These are phyloP conservation scores for Coelastrella sp. DNA, from an alignment of 139 green algal species.

Conservation along the genomic window DNA sequence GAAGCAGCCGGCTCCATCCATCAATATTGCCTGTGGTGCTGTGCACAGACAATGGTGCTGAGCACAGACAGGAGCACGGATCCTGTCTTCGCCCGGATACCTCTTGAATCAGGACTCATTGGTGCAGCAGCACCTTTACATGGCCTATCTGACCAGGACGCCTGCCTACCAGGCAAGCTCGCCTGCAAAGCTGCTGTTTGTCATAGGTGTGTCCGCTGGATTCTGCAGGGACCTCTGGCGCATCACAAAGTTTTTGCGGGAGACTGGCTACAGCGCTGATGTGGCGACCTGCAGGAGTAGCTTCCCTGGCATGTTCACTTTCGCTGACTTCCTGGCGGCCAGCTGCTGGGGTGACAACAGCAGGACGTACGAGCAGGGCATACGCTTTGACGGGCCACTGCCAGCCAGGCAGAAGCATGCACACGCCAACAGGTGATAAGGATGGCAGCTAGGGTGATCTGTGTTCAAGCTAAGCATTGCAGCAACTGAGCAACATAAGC, in stretches of 20 bases:
- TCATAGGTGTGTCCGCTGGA: no score
- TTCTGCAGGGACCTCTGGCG: slow-evolving; percentile 53
- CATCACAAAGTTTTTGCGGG: slow-evolving; percentile 49
- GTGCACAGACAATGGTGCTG: no score
- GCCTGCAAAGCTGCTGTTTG: not conserved
- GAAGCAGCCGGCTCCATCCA: no score
- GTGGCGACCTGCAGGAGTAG: slow-evolving; percentile 19
- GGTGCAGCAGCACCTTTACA: not conserved
- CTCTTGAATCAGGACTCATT: not conserved
- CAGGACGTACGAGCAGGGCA: slow-evolving; percentile 58
- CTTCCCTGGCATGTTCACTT: slow-evolving; percentile 45
- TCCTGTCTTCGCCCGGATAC: not conserved
- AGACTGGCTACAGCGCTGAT: slow-evolving; percentile 37
- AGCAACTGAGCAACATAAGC: not conserved
- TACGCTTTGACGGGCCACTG: slow-evolving; percentile 46
- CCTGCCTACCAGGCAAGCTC: not conserved
- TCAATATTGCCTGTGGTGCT: no score
- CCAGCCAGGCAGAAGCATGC: not conserved
- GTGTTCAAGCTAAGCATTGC: not conserved
- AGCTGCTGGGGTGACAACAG: slow-evolving; percentile 52
- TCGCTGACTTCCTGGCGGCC: slow-evolving; percentile 48
- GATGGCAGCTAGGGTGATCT: not conserved
- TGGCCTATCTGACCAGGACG: not conserved
- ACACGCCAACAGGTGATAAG: not conserved
- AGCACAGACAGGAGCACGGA: no score